phyloP scores from a whole-genome alignment of 2,329 filamentous ascomycete genomes.

The Epichloe glyceriae region DNA sequence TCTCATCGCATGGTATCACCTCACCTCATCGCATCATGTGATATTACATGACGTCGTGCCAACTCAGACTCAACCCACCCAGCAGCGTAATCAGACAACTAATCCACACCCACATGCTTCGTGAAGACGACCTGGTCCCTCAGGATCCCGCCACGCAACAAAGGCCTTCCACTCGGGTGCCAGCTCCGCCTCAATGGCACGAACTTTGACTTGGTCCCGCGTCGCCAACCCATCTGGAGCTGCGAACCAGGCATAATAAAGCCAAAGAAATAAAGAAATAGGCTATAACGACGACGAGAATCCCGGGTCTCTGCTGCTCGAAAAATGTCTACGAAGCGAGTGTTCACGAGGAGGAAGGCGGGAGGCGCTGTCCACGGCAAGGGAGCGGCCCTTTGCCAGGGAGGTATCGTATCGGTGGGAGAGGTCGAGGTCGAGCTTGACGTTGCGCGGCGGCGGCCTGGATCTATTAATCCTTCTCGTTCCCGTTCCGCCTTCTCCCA shows the following conservation, averaged over 20 bases:
- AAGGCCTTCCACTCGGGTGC: conserved; percentile 5
- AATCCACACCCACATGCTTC: neutral
- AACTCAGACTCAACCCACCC: neutral
- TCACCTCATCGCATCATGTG: neutral
- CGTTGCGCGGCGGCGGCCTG: too few relatives aligned
- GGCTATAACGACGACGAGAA: conserved; percentile 10
- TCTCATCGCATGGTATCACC: neutral
- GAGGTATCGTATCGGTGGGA: conserved; percentile 12
- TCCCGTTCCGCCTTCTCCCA: too few relatives aligned
- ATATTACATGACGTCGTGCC: too few relatives aligned
- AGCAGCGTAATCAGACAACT: conserved; percentile 2
- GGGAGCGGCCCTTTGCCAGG: conserved; percentile 5
- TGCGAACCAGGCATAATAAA: conserved; percentile 7
- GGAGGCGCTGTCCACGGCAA: conserved; percentile 6
- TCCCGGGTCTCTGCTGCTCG: conserved; percentile 10
- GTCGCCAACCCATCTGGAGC: conserved; percentile 11
- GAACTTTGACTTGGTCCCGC: conserved; percentile 8
- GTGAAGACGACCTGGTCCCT: conserved; percentile 2
- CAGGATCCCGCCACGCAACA: neutral
- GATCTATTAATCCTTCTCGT: too few relatives aligned
- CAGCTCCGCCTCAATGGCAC: conserved; percentile 7
- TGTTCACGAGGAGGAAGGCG: conserved; percentile 5
- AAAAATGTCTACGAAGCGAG: conserved; percentile 10
- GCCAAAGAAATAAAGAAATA: conserved; percentile 10
- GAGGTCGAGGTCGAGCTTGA: conserved; percentile 8